Conservation (phyloP, 2,329 filamentous ascomycete genomes). For the Bipolaris oryzae region DNA sequence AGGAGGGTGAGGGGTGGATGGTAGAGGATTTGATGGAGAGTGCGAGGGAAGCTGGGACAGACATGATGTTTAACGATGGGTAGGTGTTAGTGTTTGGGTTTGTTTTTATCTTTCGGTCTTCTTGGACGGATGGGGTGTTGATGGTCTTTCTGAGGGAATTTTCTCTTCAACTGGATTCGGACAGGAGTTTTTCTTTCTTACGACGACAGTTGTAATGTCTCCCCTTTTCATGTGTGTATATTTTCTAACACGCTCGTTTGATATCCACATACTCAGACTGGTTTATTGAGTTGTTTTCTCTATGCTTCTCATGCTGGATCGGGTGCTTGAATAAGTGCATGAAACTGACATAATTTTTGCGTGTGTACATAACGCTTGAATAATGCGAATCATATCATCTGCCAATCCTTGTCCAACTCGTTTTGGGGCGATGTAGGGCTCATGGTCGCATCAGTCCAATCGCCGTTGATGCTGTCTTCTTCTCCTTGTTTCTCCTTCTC, state of each 20-base stretch:
- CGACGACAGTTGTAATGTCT: neutral
- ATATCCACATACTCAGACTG: neutral
- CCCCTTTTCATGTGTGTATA: neutral
- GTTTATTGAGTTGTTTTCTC: neutral
- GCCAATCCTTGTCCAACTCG: constrained; percentile 13
- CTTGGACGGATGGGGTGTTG: neutral
- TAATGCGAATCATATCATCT: constrained; percentile 9
- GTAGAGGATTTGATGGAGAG: constrained; percentile 18
- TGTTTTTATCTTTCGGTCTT: neutral
- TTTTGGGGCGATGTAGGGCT: constrained; percentile 7
- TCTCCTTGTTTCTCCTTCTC: neutral
- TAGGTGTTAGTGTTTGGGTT: neutral
- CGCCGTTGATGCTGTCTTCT: constrained; percentile 5
- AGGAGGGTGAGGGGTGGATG: constrained; percentile 47
- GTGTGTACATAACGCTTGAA: neutral
- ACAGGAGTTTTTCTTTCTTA: neutral
- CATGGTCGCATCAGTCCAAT: constrained; percentile 16
- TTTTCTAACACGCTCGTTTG: neutral
- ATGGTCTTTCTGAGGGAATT: neutral
- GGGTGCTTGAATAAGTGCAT: neutral
- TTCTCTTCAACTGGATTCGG: neutral
- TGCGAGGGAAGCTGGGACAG: neutral
- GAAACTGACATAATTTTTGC: neutral
- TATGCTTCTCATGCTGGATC: neutral
- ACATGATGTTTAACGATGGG: neutral